Conservation (phyloP, 208 protist species). For the Leishmania gerbilli region DNA sequence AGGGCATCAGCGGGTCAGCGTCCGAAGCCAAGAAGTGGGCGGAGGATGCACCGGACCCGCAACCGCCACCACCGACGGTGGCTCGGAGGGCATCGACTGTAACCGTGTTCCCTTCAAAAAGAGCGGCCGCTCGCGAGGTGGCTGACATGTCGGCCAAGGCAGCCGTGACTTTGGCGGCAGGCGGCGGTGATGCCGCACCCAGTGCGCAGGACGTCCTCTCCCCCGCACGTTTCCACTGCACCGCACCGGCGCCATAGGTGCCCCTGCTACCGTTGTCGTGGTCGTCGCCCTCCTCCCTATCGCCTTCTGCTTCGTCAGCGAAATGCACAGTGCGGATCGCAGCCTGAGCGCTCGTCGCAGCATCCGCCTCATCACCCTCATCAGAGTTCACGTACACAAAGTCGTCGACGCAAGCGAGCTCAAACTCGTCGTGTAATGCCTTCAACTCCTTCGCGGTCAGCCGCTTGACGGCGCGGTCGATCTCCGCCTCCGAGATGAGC, state of each 20-base stretch:
- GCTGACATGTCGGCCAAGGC: background rate
- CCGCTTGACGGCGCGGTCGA: constrained; percentile 16
- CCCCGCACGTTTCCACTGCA: background rate
- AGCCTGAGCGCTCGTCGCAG: background rate
- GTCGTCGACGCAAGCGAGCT: constrained; percentile 21
- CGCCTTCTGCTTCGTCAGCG: background rate
- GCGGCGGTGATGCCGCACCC: background rate
- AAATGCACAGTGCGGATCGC: constrained; percentile 20
- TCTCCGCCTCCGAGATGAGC: constrained; percentile 22
- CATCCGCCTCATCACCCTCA: background rate
- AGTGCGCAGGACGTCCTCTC: background rate
- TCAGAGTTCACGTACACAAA: constrained; percentile 21
- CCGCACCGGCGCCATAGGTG: background rate
- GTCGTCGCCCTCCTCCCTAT: background rate
- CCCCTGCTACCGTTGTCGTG: background rate
- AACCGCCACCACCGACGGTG: background rate
- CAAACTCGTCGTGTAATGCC: constrained; percentile 23
- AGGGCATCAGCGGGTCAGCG: constrained; percentile 5
- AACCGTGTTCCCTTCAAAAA: constrained; percentile 12
- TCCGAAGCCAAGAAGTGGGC: background rate
- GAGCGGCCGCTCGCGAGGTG: constrained; percentile 6
- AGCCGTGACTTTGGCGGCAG: background rate
- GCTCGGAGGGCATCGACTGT: constrained; percentile 6
- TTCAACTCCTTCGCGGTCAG: constrained; percentile 22
- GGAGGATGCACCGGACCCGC: background rate